Percentiles rank a stretch among this genome's conserved stretches.
Conservation (phyloP, 2,329 filamentous ascomycete species). For the Phialophora verrucosa region DNA sequence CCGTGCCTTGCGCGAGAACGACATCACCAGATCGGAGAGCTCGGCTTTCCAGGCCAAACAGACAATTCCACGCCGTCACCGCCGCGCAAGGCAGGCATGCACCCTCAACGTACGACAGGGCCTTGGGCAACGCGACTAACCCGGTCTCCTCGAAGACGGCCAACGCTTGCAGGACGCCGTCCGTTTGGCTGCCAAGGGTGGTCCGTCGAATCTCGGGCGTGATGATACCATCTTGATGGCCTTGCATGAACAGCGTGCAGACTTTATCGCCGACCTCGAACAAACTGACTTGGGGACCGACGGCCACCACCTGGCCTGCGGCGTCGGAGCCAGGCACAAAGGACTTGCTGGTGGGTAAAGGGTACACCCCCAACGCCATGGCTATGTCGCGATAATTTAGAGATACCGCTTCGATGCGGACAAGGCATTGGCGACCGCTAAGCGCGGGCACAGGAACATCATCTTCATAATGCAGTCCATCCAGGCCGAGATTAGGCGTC, state of each 20-base stretch:
- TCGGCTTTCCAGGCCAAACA: constrained; percentile 60
- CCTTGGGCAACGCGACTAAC: constrained; percentile 66
- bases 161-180: constrained; percentile 72
- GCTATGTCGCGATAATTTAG: constrained; percentile 59
- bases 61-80: constrained; percentile 69
- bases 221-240: not conserved
- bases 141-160: constrained; percentile 71
- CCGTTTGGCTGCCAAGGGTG: constrained; percentile 53
- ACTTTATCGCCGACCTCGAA: constrained; percentile 2
- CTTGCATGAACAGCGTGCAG: constrained; percentile 4
- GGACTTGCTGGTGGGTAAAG: constrained; percentile 45
- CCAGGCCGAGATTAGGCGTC: too few relatives aligned
- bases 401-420: constrained; percentile 42
- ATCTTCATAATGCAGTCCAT: too few relatives aligned
- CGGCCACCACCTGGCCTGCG: not conserved
- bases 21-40: constrained; percentile 60
- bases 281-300: not conserved
- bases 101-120: constrained; percentile 60
- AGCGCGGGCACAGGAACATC: not conserved
- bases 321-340: constrained; percentile 8
- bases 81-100: constrained; percentile 65
- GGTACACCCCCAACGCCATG: constrained; percentile 59
- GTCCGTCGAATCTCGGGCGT: not conserved
- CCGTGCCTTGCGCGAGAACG: constrained; percentile 48
- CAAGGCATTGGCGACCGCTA: not conserved